Conservation (phyloP, 2,329 filamentous ascomycete genomes). For the Exophiala sp. region DNA sequence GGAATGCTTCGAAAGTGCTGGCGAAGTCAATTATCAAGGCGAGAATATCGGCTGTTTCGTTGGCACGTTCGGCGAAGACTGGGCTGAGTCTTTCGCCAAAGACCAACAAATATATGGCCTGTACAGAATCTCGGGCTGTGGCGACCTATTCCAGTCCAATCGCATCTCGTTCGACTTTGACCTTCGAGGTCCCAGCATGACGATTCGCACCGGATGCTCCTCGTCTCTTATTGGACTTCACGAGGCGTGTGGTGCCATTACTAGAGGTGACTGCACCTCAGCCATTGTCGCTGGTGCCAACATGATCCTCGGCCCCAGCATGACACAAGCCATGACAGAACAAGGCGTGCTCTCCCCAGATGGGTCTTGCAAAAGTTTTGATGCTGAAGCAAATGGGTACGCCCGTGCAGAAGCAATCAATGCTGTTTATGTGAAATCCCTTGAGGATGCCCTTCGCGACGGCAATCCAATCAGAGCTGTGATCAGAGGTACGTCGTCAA, state of each 20-base stretch:
- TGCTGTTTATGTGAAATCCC: constrained; percentile 2
- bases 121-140: constrained; percentile 26
- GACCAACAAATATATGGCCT: constrained; percentile 29
- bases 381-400: constrained; percentile 24
- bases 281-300: constrained; percentile 15
- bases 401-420: constrained; percentile 10
- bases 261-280: constrained; percentile 17
- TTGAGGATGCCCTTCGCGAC: constrained; percentile 6
- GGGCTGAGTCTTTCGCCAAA: constrained; percentile 31
- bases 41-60: constrained; percentile 33
- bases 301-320: constrained; percentile 8
- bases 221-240: constrained; percentile 22
- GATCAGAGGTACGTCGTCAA: background rate
- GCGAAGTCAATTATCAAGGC: constrained; percentile 30
- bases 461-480: constrained; percentile 7
- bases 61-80: constrained; percentile 33
- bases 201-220: constrained; percentile 1
- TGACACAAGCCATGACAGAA: constrained; percentile 29
- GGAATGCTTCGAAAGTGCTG: constrained; percentile 33
- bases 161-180: constrained; percentile 32
- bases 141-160: constrained; percentile 36
- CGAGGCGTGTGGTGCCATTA: constrained; percentile 26
- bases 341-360: constrained; percentile 25
- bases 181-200: constrained; percentile 32
- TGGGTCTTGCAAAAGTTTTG: constrained; percentile 20